Conservation (phyloP, 2,329 filamentous ascomycete species). For the Diaporthe ampelina region DNA sequence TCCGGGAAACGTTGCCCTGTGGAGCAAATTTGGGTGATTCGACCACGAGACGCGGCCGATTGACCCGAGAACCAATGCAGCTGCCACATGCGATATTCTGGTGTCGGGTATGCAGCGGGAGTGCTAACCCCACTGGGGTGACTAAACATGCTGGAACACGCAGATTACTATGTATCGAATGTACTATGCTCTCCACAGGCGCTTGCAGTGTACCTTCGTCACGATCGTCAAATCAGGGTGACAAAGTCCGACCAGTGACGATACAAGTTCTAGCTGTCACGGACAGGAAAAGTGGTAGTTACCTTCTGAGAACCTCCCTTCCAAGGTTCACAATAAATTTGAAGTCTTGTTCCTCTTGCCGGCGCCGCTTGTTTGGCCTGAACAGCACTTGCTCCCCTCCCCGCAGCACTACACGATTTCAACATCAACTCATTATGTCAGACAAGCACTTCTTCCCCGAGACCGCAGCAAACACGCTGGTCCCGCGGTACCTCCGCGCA, state of each 20-base stretch:
- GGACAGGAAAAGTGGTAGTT: neutral
- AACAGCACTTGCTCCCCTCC: neutral
- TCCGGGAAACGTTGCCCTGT: neutral
- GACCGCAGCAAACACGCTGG: constrained; percentile 60
- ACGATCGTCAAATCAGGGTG: constrained; percentile 1
- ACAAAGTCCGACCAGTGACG: neutral
- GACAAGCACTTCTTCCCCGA: constrained; percentile 68
- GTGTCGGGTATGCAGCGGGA: neutral
- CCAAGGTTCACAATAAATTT: constrained; percentile 14
- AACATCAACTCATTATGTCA: constrained; percentile 55
- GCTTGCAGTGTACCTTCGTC: neutral
- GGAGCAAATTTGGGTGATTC: neutral
- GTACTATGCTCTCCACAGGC: neutral
- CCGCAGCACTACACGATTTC: neutral
- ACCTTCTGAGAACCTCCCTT: neutral
- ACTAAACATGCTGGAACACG: neutral
- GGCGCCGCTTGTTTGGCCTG: neutral
- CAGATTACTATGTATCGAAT: neutral
- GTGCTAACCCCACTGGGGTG: neutral
- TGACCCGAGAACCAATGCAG: neutral
- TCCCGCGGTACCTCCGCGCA: constrained; percentile 59
- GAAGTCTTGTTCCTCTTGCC: neutral
- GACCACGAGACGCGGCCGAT: constrained; percentile 11
- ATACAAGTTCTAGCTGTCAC: neutral
- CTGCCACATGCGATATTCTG: neutral